Percentiles rank a stretch among this genome's conserved stretches.
Conservation (phyloP, 1,284 basidiomycete genomes). For the Fomitopsis betulina region DNA sequence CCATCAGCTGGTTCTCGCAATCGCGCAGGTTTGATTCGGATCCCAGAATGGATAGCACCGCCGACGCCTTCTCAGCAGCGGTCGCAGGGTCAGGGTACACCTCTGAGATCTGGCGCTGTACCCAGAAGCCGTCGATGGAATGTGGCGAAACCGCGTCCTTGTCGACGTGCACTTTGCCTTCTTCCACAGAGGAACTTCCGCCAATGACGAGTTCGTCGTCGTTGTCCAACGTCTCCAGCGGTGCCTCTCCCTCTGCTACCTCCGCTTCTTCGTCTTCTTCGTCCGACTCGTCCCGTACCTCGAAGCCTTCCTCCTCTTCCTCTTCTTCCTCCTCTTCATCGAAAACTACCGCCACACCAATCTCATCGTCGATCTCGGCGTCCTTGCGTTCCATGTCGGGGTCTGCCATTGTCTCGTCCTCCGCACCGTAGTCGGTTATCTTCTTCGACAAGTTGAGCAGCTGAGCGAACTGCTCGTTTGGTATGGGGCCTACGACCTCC, state of each 20-base stretch:
- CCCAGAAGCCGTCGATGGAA: constrained; percentile 96
- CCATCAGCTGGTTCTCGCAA: constrained; percentile 96
- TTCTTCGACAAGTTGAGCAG: constrained; percentile 90
- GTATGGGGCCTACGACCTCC: constrained; percentile 68
- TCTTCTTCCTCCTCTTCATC: constrained; percentile 94
- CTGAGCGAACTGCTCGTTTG: constrained; percentile 81
- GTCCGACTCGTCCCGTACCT: constrained; percentile 75
- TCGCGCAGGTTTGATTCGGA: constrained; percentile 91
- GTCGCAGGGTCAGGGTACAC: constrained; percentile 94
- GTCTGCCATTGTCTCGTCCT: constrained; percentile 75
- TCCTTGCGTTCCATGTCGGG: constrained; percentile 76
- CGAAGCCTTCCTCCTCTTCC: constrained; percentile 83
- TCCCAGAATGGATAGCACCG: constrained; percentile 84
- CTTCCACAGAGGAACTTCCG: constrained; percentile 41
- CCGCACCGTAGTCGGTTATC: constrained; percentile 92
- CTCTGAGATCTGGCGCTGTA: constrained; percentile 89
- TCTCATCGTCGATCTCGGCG: constrained; percentile 86
- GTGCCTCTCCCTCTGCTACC: constrained; percentile 37
- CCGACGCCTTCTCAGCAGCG: constrained; percentile 85
- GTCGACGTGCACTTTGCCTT: constrained; percentile 52
- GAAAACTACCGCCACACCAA: constrained; percentile 93
- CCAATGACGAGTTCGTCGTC: constrained; percentile 75
- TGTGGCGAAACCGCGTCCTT: constrained; percentile 86
- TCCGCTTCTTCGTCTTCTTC: constrained; percentile 69
- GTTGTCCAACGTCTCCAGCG: constrained; percentile 41